Percentiles rank a stretch among this genome's conserved stretches.
Conservation (phyloP, 2,329 filamentous ascomycete species). For the Cladosporium sp. region DNA sequence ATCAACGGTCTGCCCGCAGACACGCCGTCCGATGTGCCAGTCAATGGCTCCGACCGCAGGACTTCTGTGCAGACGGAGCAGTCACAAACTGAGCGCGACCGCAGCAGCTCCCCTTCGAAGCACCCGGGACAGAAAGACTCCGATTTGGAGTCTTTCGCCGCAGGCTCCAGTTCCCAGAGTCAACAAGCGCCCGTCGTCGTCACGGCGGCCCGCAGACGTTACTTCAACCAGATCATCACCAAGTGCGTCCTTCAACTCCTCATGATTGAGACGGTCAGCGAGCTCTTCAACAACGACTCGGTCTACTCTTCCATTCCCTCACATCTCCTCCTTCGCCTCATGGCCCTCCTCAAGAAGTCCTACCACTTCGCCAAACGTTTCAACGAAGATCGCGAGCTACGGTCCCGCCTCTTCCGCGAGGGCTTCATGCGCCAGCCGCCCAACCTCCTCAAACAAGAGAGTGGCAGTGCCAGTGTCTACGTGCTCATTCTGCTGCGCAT, state of each 20-base stretch:
- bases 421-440: conserved; percentile 99
- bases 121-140: not conserved
- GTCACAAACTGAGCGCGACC: conserved; percentile 14
- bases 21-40: conserved; percentile 15
- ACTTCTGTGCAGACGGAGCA: conserved; percentile 8
- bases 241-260: conserved; percentile 94
- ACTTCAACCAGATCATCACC: conserved; percentile 99
- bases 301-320: conserved; percentile 94
- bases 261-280: conserved; percentile 99
- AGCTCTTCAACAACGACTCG: conserved; percentile 93
- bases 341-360: conserved; percentile 89
- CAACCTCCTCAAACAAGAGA: conserved; percentile 95
- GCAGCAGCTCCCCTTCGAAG: conserved; percentile 13
- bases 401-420: conserved; percentile 90
- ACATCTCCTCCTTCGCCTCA: conserved; percentile 78
- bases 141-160: conserved; percentile 76
- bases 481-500: conserved; percentile 93
- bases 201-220: conserved; percentile 82
- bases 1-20: conserved; percentile 33
- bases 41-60: conserved; percentile 17
- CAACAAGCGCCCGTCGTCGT: conserved; percentile 89
- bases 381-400: conserved; percentile 93
- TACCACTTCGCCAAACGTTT: conserved; percentile 96
- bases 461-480: conserved; percentile 86
- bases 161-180: conserved; percentile 57